phyloP scores from a whole-genome alignment of 352 stramenopile genomes.

The Pythium utonaiense region DNA sequence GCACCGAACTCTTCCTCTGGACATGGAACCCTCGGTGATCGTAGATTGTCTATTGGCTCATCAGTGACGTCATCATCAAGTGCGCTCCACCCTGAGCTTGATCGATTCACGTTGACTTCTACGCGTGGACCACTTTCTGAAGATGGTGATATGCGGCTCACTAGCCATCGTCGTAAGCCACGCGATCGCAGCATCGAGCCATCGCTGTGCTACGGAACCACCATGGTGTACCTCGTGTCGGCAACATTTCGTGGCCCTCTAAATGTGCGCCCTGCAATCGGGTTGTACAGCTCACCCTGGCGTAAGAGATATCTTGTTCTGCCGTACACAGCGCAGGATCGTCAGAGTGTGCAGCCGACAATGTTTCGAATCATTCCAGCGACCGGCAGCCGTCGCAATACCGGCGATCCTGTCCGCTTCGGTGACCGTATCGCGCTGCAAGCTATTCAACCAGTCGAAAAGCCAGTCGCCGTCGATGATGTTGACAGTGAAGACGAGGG shows the following conservation, averaged over 20 bases:
- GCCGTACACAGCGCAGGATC: conserved; percentile 65
- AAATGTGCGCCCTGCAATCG: conserved; percentile 66
- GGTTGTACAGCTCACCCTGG: conserved; percentile 79
- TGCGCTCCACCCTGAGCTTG: conserved; percentile 6
- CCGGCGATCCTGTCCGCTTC: conserved; percentile 75
- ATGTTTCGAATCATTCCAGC: conserved; percentile 73
- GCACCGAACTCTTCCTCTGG: conserved; percentile 12
- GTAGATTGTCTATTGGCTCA: conserved; percentile 15
- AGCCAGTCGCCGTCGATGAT: background rate
- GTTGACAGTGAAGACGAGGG: background rate
- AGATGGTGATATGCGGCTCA: background rate
- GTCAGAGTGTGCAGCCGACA: conserved; percentile 64
- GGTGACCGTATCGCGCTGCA: conserved; percentile 74
- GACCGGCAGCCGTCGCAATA: conserved; percentile 39
- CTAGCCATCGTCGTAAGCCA: background rate
- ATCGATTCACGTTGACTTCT: conserved; percentile 7
- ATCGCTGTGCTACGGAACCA: conserved; percentile 48
- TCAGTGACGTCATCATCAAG: conserved; percentile 16
- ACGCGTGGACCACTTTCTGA: conserved; percentile 11
- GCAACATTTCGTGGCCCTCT: conserved; percentile 71
- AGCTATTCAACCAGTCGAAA: conserved; percentile 26
- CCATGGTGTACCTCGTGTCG: conserved; percentile 71
- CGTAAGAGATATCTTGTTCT: conserved; percentile 80
- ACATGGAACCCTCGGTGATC: background rate
- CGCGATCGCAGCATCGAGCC: conserved; percentile 16